These are phyloP conservation scores for Penstemon davidsonii DNA, from an alignment of 257 asterid species.

Conservation along the genomic window DNA sequence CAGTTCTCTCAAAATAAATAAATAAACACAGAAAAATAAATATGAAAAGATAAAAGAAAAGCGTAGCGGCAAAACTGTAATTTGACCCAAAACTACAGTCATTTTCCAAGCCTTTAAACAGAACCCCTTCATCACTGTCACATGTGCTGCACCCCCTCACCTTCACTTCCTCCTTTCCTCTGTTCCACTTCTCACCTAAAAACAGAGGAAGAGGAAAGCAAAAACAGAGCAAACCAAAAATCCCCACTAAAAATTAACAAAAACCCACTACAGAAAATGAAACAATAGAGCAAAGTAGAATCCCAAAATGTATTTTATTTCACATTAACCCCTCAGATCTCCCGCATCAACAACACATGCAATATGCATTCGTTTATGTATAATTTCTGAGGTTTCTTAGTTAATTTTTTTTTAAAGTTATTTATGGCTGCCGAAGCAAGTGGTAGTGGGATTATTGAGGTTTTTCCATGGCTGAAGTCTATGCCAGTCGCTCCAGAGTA, in stretches of 20 bases:
- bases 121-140: not conserved
- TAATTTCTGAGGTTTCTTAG: constrained; percentile 12
- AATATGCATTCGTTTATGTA: constrained; percentile 20
- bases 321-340: constrained; percentile 51
- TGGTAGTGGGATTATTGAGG: constrained; percentile 63
- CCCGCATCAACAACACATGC: constrained; percentile 35
- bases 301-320: constrained; percentile 29
- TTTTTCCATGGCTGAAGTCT: constrained; percentile 83
- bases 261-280: constrained; percentile 29
- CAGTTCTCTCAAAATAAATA: not conserved
- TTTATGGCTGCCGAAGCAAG: constrained; percentile 69
- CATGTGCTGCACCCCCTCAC: constrained; percentile 20
- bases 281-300: constrained; percentile 35
- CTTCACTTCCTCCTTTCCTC: constrained; percentile 35
- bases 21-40: not conserved
- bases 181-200: constrained; percentile 41
- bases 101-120: constrained; percentile 24
- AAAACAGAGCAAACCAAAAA: not conserved
- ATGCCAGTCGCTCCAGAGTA: constrained; percentile 96
- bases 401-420: constrained; percentile 15
- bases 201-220: constrained; percentile 35
- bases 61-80: constrained; percentile 20
- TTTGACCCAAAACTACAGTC: constrained; percentile 25
- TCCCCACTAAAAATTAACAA: constrained; percentile 5
- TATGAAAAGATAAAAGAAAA: not conserved